A percentile compares a stretch with the other conserved stretches of the same genome.
These are phyloP conservation scores for Aureobasidium sp. DNA, from an alignment of 2,329 filamentous ascomycete species.

Conservation along the genomic window DNA sequence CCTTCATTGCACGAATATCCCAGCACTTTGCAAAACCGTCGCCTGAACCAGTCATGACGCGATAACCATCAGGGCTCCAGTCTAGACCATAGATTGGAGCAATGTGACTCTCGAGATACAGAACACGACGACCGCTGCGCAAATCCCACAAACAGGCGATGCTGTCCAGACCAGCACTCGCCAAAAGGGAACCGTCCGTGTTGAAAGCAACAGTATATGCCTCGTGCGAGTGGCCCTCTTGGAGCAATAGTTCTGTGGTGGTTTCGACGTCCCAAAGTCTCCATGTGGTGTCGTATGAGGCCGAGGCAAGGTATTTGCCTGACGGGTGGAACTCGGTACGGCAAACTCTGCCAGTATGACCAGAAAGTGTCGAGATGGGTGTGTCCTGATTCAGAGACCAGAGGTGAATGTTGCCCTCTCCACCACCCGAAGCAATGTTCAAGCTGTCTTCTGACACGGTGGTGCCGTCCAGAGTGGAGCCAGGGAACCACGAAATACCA, in stretches of 20 bases:
- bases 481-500: slow-evolving; percentile 84
- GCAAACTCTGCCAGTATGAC: slow-evolving; percentile 81
- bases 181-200: slow-evolving; percentile 79
- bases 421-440: slow-evolving; percentile 85
- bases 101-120: slow-evolving; percentile 90
- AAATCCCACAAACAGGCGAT: slow-evolving; percentile 95
- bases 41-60: slow-evolving; percentile 85
- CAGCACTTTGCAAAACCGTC: slow-evolving; percentile 98
- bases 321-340: slow-evolving; percentile 92
- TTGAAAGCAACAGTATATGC: slow-evolving; percentile 91
- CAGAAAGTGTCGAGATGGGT: slow-evolving; percentile 71
- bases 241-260: slow-evolving; percentile 72
- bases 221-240: slow-evolving; percentile 91
- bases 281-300: slow-evolving; percentile 95
- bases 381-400: slow-evolving; percentile 87
- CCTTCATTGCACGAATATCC: slow-evolving; percentile 86
- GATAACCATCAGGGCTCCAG: slow-evolving; percentile 85
- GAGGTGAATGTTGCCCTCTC: slow-evolving; percentile 78
- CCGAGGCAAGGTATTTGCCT: slow-evolving; percentile 81
- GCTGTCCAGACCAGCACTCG: slow-evolving; percentile 88
- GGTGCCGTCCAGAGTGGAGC: slow-evolving; percentile 64
- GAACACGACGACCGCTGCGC: slow-evolving; percentile 83
- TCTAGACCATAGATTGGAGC: slow-evolving; percentile 89
- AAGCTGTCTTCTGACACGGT: slow-evolving; percentile 62
- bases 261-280: slow-evolving; percentile 90